Evolutionary conservation across 139 green algal species (phyloP).

Genomic region (Chlamydomonas sp.): DNA sequence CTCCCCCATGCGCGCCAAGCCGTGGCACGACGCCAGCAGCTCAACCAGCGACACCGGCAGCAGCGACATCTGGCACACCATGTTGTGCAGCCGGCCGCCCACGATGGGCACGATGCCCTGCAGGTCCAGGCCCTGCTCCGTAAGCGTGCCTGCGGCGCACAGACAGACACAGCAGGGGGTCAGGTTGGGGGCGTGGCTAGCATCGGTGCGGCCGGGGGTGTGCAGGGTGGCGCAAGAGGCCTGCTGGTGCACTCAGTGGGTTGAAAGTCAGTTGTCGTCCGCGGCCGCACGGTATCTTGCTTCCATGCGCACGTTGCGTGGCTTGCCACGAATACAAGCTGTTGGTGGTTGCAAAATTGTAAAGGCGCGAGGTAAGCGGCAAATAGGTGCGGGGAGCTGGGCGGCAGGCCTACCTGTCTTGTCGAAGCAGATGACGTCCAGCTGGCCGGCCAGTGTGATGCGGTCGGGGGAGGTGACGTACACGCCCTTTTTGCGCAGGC

Average conservation of each 20-base stretch:
- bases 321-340: too few species aligned
- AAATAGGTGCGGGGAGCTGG: too few species aligned
- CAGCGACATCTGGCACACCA: slow-evolving; percentile 2
- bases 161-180: not conserved
- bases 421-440: slow-evolving; percentile 79
- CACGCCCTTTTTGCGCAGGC: slow-evolving; percentile 63
- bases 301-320: too few species aligned
- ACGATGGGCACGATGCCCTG: slow-evolving; percentile 60
- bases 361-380: too few species aligned
- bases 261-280: too few species aligned
- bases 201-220: too few species aligned
- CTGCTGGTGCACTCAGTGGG: too few species aligned
- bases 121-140: slow-evolving; percentile 73
- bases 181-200: not conserved
- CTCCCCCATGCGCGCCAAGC: slow-evolving; percentile 62
- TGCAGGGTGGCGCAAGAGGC: not conserved
- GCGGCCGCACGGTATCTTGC: too few species aligned
- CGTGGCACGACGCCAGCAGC: slow-evolving; percentile 76
- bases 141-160: slow-evolving; percentile 62
- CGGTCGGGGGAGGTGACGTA: slow-evolving; percentile 69
- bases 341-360: too few species aligned
- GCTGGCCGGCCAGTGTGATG: slow-evolving; percentile 68
- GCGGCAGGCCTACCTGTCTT: slow-evolving; percentile 77
- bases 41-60: slow-evolving; percentile 51
- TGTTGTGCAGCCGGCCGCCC: slow-evolving; percentile 1